Evolutionary conservation across 331 rosid species (phyloP).

Genomic region (Quercus lobata): DNA sequence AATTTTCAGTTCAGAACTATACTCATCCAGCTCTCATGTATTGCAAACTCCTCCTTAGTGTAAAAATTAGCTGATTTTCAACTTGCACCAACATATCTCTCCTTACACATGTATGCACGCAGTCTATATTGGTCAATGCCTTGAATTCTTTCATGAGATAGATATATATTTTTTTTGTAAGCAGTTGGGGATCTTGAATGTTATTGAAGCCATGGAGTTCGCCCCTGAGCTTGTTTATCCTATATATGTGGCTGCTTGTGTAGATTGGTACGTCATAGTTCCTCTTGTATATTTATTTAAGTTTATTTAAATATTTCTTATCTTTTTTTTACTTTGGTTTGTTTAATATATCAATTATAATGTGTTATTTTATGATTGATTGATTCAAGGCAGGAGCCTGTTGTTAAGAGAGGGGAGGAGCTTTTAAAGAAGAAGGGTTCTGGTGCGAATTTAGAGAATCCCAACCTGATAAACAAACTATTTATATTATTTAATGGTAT

Average conservation of each 20-base stretch:
- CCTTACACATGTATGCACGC: background rate
- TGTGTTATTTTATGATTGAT: slow-evolving; percentile 27
- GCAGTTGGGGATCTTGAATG: slow-evolving; percentile 94
- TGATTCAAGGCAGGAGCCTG: slow-evolving; percentile 83
- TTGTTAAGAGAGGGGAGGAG: slow-evolving; percentile 90
- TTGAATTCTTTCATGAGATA: background rate
- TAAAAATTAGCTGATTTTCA: background rate
- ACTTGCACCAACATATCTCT: background rate
- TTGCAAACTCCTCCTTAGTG: background rate
- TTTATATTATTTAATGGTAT: slow-evolving; percentile 83
- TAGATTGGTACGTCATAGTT: slow-evolving; percentile 60
- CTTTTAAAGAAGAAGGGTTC: slow-evolving; percentile 92
- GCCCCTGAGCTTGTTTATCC: slow-evolving; percentile 88
- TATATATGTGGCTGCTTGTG: slow-evolving; percentile 65
- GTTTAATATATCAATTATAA: slow-evolving; percentile 30
- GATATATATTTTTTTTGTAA: slow-evolving; percentile 17
- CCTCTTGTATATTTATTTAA: slow-evolving; percentile 7
- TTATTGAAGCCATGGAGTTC: slow-evolving; percentile 72
- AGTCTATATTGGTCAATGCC: background rate
- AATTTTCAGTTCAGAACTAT: background rate
- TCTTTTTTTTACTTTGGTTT: slow-evolving; percentile 4
- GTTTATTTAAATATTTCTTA: slow-evolving; percentile 3
- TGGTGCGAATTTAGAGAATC: slow-evolving; percentile 76
- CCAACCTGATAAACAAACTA: slow-evolving; percentile 61
- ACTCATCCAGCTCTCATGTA: background rate